Base-by-base conservation (phyloP, 1,284 basidiomycete species). In the Irpex lacteus region DNA sequence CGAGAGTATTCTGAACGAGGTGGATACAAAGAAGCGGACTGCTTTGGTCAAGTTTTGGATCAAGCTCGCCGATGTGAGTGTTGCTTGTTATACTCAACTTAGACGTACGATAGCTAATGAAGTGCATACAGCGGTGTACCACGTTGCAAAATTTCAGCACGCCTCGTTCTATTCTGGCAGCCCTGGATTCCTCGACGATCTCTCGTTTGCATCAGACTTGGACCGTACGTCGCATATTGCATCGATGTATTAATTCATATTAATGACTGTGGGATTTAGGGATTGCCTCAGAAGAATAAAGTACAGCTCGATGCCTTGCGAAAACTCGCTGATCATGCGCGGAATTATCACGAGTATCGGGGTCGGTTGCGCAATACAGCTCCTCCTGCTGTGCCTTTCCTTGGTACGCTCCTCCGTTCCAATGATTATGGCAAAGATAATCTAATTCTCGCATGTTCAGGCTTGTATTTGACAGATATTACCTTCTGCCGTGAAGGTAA, bases 401-500 rank as follows among this genome's bases (percentile, higher is more conserved):
- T 97, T 55, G 95, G 94, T 94, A 75, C 61, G 40, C 38, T 50
- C 63, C 5, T 60, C 18, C 11, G 26, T 6, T 50, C 26, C 49
- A n/a, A 13, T 21, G 2, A 3, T 13, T 26, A 57, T 52, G 40
- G 18, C 26, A 26, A 2, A 2, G 56, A 44, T 18, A 6, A 19
- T 53, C 40, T 47, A 57, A 60, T 68, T 59, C 70, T n/a, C 59
- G 5, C 13, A 8, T 63, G 63, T 73, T n/a, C 69, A 89, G 94
- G 94, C 54, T 80, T 96, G 21, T 95, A 95, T 75, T 79, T 96
- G 66, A 96, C 95, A 3, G 95, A 97, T 76, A 85, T 98, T 66
- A 98, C 96, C 1, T 99, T 98, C 77, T 96, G 95, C 70, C 88
- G 92, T 60, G 97, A 98, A 72, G 97, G 97, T 47, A 98, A 98